Conservation (phyloP, 352 stramenopile genomes). For the Pythium plurisporium region DNA sequence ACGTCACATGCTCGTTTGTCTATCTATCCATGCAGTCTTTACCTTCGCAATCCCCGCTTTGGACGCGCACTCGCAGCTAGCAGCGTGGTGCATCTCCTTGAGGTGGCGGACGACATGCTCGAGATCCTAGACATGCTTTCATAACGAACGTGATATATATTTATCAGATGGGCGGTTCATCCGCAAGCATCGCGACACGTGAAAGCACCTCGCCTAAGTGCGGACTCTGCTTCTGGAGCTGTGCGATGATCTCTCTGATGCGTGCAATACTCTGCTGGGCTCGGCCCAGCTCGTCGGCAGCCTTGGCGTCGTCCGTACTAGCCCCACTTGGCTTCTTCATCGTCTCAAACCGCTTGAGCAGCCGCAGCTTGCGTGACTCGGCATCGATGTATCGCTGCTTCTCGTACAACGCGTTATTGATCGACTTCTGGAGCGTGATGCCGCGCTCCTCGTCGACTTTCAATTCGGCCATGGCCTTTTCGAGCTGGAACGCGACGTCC, state of each 20-base stretch:
- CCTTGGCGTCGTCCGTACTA: slow-evolving; percentile 43
- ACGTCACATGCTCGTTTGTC: background rate
- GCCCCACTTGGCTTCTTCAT: slow-evolving; percentile 33
- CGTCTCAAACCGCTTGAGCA: slow-evolving; percentile 65
- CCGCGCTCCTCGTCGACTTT: slow-evolving; percentile 68
- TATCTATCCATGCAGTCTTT: slow-evolving; percentile 29
- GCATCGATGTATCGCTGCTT: slow-evolving; percentile 87
- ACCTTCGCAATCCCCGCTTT: slow-evolving; percentile 35
- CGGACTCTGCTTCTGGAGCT: slow-evolving; percentile 61
- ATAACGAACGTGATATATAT: background rate
- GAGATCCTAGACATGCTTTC: slow-evolving; percentile 30
- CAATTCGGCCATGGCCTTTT: slow-evolving; percentile 76
- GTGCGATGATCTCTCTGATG: slow-evolving; percentile 55
- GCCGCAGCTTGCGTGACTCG: slow-evolving; percentile 58
- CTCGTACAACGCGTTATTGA: slow-evolving; percentile 89
- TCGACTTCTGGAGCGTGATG: slow-evolving; percentile 62
- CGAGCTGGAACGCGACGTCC: slow-evolving; percentile 69
- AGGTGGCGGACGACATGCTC: slow-evolving; percentile 25
- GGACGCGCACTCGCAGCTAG: slow-evolving; percentile 21
- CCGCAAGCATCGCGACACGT: slow-evolving; percentile 71
- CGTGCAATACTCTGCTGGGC: slow-evolving; percentile 36
- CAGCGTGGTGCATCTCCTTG: slow-evolving; percentile 25
- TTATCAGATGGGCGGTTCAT: slow-evolving; percentile 51
- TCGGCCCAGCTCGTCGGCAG: slow-evolving; percentile 48
- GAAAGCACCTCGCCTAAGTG: slow-evolving; percentile 82